Conservation (phyloP, 106 monocot species). For the Platanthera guangdongensis region DNA sequence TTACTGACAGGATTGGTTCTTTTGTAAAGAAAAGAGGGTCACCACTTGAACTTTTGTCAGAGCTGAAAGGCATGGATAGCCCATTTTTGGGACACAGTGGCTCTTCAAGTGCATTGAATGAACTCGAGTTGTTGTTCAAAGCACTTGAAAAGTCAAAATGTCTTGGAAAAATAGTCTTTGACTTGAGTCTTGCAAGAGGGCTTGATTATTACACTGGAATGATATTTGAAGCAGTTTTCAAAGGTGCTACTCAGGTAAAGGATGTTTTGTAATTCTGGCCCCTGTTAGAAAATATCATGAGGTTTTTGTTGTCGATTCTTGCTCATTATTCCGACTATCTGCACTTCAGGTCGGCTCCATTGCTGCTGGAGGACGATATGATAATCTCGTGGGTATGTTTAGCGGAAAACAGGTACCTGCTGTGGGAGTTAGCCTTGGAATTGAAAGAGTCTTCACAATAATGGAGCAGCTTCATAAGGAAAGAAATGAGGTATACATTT, state of each 20-base stretch:
- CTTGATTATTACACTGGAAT: constrained; percentile 99
- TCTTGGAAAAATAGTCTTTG: constrained; percentile 75
- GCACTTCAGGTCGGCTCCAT: constrained; percentile 84
- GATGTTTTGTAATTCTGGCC: background rate
- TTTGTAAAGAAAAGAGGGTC: constrained; percentile 81
- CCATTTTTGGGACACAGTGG: constrained; percentile 50
- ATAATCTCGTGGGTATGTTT: constrained; percentile 98
- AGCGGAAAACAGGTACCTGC: constrained; percentile 96
- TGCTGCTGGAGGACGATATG: constrained; percentile 95
- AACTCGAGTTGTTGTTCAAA: constrained; percentile 73
- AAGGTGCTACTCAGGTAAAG: constrained; percentile 79
- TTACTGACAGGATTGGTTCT: constrained; percentile 72
- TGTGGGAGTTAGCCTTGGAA: constrained; percentile 94
- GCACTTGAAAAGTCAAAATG: constrained; percentile 67
- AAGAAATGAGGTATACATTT: constrained; percentile 46
- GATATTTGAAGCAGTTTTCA: constrained; percentile 93
- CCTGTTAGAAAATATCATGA: background rate
- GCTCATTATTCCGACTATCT: background rate
- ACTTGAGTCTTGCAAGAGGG: constrained; percentile 96
- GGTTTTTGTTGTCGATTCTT: background rate
- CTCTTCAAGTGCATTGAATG: constrained; percentile 60
- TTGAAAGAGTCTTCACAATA: constrained; percentile 89
- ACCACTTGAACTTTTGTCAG: constrained; percentile 64
- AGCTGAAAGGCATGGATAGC: constrained; percentile 55
- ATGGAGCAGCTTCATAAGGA: constrained; percentile 71